Evolutionary conservation across 2,329 filamentous ascomycete species (phyloP), one percentile per base, ranked within the genome.

Genomic region (Sclerotinia trifoliorum): DNA sequence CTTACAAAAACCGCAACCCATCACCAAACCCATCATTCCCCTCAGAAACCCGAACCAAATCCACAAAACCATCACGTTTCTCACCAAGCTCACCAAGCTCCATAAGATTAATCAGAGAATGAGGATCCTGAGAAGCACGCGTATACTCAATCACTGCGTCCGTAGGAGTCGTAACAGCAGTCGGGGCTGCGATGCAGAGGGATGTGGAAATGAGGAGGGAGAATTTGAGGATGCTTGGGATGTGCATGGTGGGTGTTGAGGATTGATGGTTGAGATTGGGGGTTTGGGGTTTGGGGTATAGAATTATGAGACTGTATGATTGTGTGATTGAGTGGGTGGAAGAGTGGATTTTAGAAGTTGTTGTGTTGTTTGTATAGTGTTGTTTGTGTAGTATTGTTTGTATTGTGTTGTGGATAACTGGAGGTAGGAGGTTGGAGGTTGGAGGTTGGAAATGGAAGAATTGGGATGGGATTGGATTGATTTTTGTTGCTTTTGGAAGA

Each of bases 131-230:
- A 21, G 29, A 46, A 51, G 60, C 46, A 39, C 60, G 46, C 24
- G 46, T 2, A 10, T 51, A 13, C 60, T 39, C 19, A 39, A 51
- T 21, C 3, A 29, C 21, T 10, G 29, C 29, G 11, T 15, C 60
- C 29, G 26, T 19, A 17, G 39, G 57, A 21, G 24, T 17, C 19
- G 46, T 35, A 10, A 46, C 19, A 5, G 56, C 39, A 42, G 44
- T 46, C 26, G 46, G 65, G 26, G 57, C 56, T 5, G 56, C 57
- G n/a, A 67, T 2, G 13, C 56, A 46, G 19, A 67, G 24, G n/a
- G 35, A 24, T 21, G 51, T 24, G 15, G 62, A 42, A 26, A 35
- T 2, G 57, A 67, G 35, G 46, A 62, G 21, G 26, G 21, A 63
- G 48, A 67, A 13, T 3, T 39, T 29, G 32, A 55, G 46, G 65